A percentile compares a stretch with the other conserved stretches of the same genome.
Conservation (phyloP, 78 protist genomes). For the Capsaspora owczarzaki region DNA sequence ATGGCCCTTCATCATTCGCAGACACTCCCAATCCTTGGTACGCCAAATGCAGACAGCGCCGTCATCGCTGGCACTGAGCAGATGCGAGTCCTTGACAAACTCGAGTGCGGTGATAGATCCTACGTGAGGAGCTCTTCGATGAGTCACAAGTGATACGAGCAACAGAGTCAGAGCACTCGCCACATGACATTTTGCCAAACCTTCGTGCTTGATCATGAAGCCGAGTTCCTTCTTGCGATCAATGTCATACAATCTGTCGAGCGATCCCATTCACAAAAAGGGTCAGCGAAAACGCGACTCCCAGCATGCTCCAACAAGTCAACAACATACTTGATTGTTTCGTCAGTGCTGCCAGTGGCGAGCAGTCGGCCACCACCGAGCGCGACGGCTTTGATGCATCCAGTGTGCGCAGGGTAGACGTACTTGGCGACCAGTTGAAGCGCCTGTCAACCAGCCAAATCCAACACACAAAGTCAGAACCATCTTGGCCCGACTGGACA, state of each 20-base stretch:
- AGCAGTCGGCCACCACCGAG: background rate
- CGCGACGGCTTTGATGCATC: constrained; percentile 9
- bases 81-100: constrained; percentile 6
- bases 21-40: constrained; percentile 19
- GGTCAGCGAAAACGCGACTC: too few species aligned
- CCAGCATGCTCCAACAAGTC: background rate
- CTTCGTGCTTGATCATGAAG: background rate
- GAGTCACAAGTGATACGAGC: too few species aligned
- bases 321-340: background rate
- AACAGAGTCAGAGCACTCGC: background rate
- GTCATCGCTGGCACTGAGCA: constrained; percentile 17
- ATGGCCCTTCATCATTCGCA: constrained; percentile 12
- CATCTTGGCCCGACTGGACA: too few species aligned
- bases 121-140: background rate
- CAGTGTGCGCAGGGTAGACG: background rate
- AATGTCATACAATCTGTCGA: constrained; percentile 2
- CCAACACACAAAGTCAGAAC: too few species aligned
- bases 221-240: constrained; percentile 1
- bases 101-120: constrained; percentile 10
- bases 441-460: too few species aligned
- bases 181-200: background rate
- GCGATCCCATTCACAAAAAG: too few species aligned
- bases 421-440: background rate
- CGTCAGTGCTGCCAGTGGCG: background rate
- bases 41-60: constrained; percentile 27